Base-by-base conservation (phyloP, 2,329 filamentous ascomycete genomes). In the Setomelanomma holmii region DNA sequence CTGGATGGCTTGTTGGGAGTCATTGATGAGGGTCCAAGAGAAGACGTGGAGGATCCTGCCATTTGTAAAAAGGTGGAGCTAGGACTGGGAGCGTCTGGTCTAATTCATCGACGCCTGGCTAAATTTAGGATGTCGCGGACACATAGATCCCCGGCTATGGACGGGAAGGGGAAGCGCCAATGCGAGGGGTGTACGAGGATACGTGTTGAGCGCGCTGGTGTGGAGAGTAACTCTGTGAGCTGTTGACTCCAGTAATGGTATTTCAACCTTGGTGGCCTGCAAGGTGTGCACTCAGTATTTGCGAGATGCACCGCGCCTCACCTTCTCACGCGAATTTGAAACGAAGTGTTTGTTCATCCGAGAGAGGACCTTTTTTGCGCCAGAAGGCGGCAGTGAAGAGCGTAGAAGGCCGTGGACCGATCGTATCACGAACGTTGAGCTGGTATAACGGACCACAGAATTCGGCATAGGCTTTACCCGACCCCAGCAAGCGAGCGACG, bases 71-170 rank as follows among this genome's bases (percentile, higher is more conserved):
- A 24, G 14, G 33, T 49, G 8, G 45, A 40, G 34, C 20, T 53
- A n/a, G 45, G 35, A 8, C 45, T 49, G 7, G 40, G 36, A 7
- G 40, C 51, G 8, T 24, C 40, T 19, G 40, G 45, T 23, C 21
- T 49, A 1, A 45, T 49, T 16, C 23, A 36, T 45, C 40, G 51
- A 14, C 45, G 41, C 2, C 36, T 53, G n/a, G 40, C 41, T 14
- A 49, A 49, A 16, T 45, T 45, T n/a, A 20, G 34, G 20, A 39
- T 49, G 35, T 5, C 40, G 35, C 45, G 35, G 24, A 8, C 19
- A 14, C 24, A 27, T 6, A 12, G 6, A 6, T 27, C 24, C 6
- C 27, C 10, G 27, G 27, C 10, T 3, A 20, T 35, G 17, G 21
- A 24, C 20, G 16, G 34, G 27, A 11, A 21, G n/a, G 35, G 27